phyloP scores from a whole-genome alignment of 768 basidiomycete genomes.

The Cyclocybe aegerita region DNA sequence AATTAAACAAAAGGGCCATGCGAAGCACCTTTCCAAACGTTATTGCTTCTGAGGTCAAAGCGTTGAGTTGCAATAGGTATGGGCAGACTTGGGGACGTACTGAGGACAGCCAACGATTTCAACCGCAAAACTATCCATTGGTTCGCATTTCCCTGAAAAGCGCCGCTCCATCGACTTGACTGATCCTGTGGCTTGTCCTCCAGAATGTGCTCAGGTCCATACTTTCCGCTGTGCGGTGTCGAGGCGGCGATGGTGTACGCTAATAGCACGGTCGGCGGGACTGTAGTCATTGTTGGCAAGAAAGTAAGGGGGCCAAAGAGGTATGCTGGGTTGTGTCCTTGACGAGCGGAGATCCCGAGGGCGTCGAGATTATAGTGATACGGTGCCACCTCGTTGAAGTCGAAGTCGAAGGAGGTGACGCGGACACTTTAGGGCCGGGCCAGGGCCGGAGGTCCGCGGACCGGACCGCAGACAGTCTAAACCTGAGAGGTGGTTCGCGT shows the following conservation, averaged over 20 bases:
- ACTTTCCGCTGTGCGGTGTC: constrained; percentile 72
- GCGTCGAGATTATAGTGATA: not conserved
- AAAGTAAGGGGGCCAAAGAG: too few species aligned
- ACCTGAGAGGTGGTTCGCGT: too few species aligned
- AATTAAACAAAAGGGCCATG: not conserved
- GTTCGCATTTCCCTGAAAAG: constrained; percentile 52
- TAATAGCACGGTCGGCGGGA: constrained; percentile 28
- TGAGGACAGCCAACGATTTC: constrained; percentile 59
- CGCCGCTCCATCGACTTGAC: constrained; percentile 75
- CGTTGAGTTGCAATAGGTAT: not conserved
- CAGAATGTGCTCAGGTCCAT: constrained; percentile 68
- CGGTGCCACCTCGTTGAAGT: too few species aligned
- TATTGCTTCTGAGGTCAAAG: constrained; percentile 50
- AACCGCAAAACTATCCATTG: constrained; percentile 75
- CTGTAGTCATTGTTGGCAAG: not conserved
- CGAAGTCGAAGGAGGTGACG: too few species aligned
- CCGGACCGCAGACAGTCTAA: too few species aligned
- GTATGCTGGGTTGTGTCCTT: too few species aligned
- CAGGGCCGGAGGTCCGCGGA: too few species aligned
- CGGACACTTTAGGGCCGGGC: too few species aligned
- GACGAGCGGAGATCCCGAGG: not conserved
- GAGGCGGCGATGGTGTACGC: constrained; percentile 55
- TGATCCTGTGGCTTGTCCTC: constrained; percentile 63
- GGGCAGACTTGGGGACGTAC: constrained; percentile 43
- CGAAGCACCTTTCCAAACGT: constrained; percentile 76